Evolutionary conservation across 768 basidiomycete genomes (phyloP).

Genomic region (Lactifluus piperatus): DNA sequence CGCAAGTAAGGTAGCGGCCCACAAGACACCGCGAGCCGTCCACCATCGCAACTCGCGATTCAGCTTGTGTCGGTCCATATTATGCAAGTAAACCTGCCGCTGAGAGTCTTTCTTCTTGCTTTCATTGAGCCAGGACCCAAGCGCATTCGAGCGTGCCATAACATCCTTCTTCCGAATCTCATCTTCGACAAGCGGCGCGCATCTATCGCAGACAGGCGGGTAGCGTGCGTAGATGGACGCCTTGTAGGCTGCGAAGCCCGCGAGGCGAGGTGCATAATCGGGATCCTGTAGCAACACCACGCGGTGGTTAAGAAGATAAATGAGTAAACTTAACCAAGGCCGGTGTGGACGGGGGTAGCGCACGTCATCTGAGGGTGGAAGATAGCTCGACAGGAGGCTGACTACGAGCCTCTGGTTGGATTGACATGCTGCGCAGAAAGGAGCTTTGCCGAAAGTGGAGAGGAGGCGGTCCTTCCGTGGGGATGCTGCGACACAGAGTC

Average conservation of each 20-base stretch:
- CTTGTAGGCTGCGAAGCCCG: slow-evolving; percentile 61
- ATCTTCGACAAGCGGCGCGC: slow-evolving; percentile 73
- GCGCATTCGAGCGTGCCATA: slow-evolving; percentile 71
- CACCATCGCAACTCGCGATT: slow-evolving; percentile 50
- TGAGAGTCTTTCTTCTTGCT: slow-evolving; percentile 58
- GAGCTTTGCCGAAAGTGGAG: slow-evolving; percentile 44
- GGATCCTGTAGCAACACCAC: slow-evolving; percentile 45
- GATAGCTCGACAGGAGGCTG: slow-evolving; percentile 83
- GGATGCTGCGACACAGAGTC: slow-evolving; percentile 39
- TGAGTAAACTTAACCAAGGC: background rate
- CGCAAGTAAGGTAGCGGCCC: slow-evolving; percentile 40
- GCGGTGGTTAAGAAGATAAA: background rate
- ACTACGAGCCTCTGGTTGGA: slow-evolving; percentile 88
- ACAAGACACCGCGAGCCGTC: slow-evolving; percentile 61
- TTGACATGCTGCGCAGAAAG: slow-evolving; percentile 83
- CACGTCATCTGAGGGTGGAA: slow-evolving; percentile 64
- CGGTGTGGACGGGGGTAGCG: slow-evolving; percentile 24
- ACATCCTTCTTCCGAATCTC: slow-evolving; percentile 70
- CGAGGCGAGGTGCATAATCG: slow-evolving; percentile 55
- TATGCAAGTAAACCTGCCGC: slow-evolving; percentile 37
- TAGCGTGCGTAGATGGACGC: slow-evolving; percentile 72
- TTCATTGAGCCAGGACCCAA: slow-evolving; percentile 60
- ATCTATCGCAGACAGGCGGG: slow-evolving; percentile 75
- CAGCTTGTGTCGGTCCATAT: slow-evolving; percentile 36
- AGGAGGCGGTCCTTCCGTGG: slow-evolving; percentile 63